Conservation (phyloP, 2,329 filamentous ascomycete species). For the Huntiella moniliformis region DNA sequence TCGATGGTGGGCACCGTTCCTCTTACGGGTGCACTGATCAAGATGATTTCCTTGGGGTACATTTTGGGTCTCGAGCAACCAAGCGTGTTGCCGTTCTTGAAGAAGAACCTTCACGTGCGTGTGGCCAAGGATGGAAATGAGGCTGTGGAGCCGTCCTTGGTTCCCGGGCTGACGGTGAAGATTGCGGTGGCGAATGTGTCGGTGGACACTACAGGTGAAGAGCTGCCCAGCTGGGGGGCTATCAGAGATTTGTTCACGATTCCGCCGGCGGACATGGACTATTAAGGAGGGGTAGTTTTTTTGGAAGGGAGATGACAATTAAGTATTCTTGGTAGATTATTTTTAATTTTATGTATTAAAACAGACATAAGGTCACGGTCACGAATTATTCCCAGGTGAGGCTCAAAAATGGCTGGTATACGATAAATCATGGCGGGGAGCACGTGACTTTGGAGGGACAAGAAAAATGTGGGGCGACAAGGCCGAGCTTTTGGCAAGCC, state of each 20-base stretch:
- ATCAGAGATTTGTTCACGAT: conserved; percentile 13
- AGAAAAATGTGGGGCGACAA: conserved; percentile 9
- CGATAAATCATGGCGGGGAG: no score
- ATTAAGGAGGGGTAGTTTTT: background rate
- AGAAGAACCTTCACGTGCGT: conserved; percentile 19
- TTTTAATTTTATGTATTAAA: no score
- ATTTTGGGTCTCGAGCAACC: conserved; percentile 21
- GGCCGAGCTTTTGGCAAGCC: conserved; percentile 7
- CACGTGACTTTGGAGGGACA: conserved; percentile 7
- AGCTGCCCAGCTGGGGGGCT: conserved; percentile 22
- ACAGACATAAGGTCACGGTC: no score
- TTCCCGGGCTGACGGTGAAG: conserved; percentile 20
- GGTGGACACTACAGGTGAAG: conserved; percentile 17
- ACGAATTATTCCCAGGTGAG: no score
- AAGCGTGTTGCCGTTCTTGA: conserved; percentile 25
- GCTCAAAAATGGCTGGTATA: no score
- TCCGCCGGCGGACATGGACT: conserved; percentile 2
- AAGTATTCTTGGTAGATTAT: no score
- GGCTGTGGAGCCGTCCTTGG: conserved; percentile 15
- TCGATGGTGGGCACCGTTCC: conserved; percentile 26
- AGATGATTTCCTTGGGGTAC: conserved; percentile 21
- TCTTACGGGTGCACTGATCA: conserved; percentile 29
- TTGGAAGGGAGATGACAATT: background rate
- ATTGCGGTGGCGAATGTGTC: conserved; percentile 22
- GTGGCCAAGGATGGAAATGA: conserved; percentile 17